Evolutionary conservation across 305 asterid species (phyloP).

Genomic region (Fraxinus floribunda): DNA sequence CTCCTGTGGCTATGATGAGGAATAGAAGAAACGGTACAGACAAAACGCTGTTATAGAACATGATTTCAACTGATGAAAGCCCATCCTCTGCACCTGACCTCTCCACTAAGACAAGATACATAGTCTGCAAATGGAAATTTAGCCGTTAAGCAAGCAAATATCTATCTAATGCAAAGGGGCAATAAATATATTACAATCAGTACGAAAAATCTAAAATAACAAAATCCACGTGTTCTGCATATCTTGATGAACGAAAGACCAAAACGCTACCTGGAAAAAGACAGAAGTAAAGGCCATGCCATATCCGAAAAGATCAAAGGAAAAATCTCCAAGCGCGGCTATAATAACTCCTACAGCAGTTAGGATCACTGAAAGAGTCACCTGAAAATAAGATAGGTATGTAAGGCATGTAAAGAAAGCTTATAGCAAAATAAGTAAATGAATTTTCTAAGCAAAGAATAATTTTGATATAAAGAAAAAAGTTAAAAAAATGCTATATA

Average conservation of each 20-base stretch:
- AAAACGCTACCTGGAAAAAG: slow-evolving; percentile 73
- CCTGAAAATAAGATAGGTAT: slow-evolving; percentile 48
- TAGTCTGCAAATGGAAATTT: slow-evolving; percentile 56
- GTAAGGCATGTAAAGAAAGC: background rate
- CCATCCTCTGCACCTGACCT: slow-evolving; percentile 97
- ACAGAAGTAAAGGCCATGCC: slow-evolving; percentile 87
- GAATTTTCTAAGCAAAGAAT: background rate
- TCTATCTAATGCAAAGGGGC: background rate
- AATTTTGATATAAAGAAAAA: background rate
- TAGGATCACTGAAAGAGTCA: slow-evolving; percentile 74
- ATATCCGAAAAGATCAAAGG: slow-evolving; percentile 87
- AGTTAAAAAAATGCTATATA: slow-evolving; percentile 20
- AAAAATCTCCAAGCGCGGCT: slow-evolving; percentile 97
- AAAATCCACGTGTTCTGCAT: background rate
- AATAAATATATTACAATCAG: background rate
- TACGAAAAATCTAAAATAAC: background rate
- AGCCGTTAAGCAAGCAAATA: slow-evolving; percentile 2
- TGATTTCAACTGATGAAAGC: slow-evolving; percentile 83
- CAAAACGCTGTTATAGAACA: slow-evolving; percentile 81
- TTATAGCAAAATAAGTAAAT: background rate
- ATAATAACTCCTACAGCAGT: slow-evolving; percentile 89
- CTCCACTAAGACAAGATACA: slow-evolving; percentile 96
- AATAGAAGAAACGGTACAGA: slow-evolving; percentile 81
- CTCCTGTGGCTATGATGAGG: slow-evolving; percentile 87
- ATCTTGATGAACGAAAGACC: slow-evolving; percentile 12